Percentiles rank a stretch among this genome's conserved stretches.
phyloP scores from a whole-genome alignment of 2,329 filamentous ascomycete genomes.

The Diplodia mutila region DNA sequence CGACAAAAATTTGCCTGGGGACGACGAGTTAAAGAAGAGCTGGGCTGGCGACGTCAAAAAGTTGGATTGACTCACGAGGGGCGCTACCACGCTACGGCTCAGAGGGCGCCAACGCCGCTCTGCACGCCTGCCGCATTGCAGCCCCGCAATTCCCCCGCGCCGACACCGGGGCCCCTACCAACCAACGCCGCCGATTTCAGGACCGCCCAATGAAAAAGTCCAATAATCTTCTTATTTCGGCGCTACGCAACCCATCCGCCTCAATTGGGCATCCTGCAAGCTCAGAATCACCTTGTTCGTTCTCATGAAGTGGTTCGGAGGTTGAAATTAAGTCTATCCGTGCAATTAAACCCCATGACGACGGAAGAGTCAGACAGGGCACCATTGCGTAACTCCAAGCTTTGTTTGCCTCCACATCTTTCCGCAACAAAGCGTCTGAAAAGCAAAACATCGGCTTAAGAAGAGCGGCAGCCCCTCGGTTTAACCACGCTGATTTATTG shows the following conservation, averaged over 20 bases:
- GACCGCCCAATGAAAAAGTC: background rate
- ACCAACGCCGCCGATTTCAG: background rate
- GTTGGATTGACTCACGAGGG: conserved; percentile 23
- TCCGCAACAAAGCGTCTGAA: conserved; percentile 6
- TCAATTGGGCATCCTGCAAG: background rate
- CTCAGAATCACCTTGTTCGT: background rate
- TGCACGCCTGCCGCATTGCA: background rate
- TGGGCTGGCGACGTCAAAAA: conserved; percentile 22
- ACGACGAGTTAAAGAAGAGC: conserved; percentile 11
- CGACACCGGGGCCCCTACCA: background rate
- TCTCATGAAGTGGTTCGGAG: background rate
- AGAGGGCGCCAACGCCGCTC: background rate
- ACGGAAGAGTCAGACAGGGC: background rate
- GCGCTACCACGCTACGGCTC: background rate
- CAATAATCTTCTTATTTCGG: background rate
- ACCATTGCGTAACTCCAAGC: conserved; percentile 6
- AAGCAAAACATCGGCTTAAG: conserved; percentile 9
- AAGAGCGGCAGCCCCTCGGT: background rate
- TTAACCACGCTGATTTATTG: background rate
- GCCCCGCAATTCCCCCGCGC: conserved; percentile 21
- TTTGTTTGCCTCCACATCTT: conserved; percentile 6
- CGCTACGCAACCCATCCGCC: background rate
- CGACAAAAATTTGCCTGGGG: conserved; percentile 4
- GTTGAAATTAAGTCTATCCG: conserved; percentile 2
- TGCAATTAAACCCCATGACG: background rate